A percentile compares a stretch with the other conserved stretches of the same genome.
phyloP scores from a whole-genome alignment of 768 basidiomycete genomes.

The Kwoniella sp. region DNA sequence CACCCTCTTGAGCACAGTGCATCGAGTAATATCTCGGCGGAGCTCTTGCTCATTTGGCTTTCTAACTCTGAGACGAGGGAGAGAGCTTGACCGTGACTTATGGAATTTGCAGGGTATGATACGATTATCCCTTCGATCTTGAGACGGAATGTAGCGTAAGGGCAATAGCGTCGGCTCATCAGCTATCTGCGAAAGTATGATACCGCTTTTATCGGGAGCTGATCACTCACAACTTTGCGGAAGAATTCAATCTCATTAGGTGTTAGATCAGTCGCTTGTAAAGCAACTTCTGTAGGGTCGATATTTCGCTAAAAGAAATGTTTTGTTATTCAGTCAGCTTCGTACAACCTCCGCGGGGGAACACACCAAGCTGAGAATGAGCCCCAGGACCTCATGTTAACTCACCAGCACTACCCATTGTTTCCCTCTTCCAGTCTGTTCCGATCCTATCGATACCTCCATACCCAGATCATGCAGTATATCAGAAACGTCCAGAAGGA shows the following conservation, averaged over 20 bases:
- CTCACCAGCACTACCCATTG: conserved; percentile 44
- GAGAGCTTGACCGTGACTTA: conserved; percentile 42
- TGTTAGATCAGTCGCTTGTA: conserved; percentile 40
- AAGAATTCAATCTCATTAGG: conserved; percentile 47
- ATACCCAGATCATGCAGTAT: conserved; percentile 42
- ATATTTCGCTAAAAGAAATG: conserved; percentile 38
- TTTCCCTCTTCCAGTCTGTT: conserved; percentile 33
- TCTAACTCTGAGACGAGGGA: conserved; percentile 19
- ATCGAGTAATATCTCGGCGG: conserved; percentile 36
- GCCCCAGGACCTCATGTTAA: not conserved
- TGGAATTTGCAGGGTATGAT: conserved; percentile 53
- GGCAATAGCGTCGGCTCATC: not conserved
- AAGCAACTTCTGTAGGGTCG: conserved; percentile 33
- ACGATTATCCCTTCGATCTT: conserved; percentile 46
- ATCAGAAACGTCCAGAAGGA: conserved; percentile 33
- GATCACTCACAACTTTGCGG: conserved; percentile 41
- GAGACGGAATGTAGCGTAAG: no score
- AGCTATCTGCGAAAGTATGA: no score
- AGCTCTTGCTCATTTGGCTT: conserved; percentile 34
- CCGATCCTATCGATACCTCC: conserved; percentile 32
- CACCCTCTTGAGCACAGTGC: conserved; percentile 50
- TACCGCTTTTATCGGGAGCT: no score
- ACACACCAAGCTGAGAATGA: not conserved
- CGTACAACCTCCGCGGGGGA: not conserved
- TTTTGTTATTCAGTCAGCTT: not conserved